Evolutionary conservation across 2,329 filamentous ascomycete species (phyloP).

Genomic region (Alternaria angustiovoidea): DNA sequence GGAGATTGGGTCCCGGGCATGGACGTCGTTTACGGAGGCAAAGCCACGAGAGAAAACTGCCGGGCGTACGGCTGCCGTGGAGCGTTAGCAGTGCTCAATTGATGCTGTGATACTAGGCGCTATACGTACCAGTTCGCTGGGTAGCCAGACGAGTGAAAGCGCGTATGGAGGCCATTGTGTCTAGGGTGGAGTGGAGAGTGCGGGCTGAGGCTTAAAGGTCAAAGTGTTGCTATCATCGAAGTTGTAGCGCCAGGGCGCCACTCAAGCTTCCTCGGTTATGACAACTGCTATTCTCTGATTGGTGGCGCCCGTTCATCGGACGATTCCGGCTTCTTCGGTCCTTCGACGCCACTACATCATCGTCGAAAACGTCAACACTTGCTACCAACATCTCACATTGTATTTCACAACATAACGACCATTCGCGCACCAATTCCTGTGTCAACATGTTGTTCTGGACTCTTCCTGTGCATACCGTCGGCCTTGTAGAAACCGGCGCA

Average conservation of each 20-base stretch:
- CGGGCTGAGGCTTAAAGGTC: slow-evolving; percentile 29
- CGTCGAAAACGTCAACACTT: slow-evolving; percentile 25
- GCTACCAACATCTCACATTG: slow-evolving; percentile 4
- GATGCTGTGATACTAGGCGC: slow-evolving; percentile 8
- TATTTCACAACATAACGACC: background rate
- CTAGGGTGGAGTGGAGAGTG: slow-evolving; percentile 36
- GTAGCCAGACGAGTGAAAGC: slow-evolving; percentile 49
- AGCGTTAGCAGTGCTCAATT: slow-evolving; percentile 40
- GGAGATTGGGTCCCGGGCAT: slow-evolving; percentile 45
- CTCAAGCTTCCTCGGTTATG: slow-evolving; percentile 26
- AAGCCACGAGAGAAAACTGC: slow-evolving; percentile 50
- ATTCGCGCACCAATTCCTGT: background rate
- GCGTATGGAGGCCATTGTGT: slow-evolving; percentile 51
- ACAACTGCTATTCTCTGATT: slow-evolving; percentile 18
- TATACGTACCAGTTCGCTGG: slow-evolving; percentile 46
- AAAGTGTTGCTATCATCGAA: slow-evolving; percentile 39
- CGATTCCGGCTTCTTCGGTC: slow-evolving; percentile 21
- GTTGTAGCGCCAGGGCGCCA: slow-evolving; percentile 21
- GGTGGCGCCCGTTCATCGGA: slow-evolving; percentile 16
- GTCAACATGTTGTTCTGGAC: background rate
- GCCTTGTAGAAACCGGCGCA: background rate
- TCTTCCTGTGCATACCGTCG: background rate
- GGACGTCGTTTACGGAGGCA: slow-evolving; percentile 48
- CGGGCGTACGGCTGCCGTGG: slow-evolving; percentile 43
- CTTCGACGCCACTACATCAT: slow-evolving; percentile 21